phyloP scores from a whole-genome alignment of 495 filamentous ascomycete genomes.

The Bombardia bombarda region DNA sequence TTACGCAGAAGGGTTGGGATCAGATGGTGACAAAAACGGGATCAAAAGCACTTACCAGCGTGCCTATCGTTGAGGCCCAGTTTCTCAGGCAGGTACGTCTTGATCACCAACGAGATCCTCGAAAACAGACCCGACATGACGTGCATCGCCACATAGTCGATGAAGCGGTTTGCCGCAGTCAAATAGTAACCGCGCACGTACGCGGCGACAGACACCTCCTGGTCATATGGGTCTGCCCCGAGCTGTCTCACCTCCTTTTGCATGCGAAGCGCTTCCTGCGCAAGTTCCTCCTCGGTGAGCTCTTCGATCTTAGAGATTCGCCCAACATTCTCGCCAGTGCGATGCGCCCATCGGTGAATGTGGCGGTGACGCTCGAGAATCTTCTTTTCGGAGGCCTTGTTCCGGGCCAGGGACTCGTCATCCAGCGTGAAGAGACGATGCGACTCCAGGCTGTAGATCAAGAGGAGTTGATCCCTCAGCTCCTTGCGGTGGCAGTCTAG shows the following conservation, averaged over 20 bases:
- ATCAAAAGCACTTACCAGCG: constrained; percentile 8
- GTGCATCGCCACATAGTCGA: constrained; percentile 38
- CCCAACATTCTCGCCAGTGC: constrained; percentile 17
- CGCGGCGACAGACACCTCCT: constrained; percentile 38
- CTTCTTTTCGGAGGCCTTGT: constrained; percentile 27
- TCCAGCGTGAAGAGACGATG: constrained; percentile 37
- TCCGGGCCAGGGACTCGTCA: constrained; percentile 25
- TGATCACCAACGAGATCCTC: constrained; percentile 20
- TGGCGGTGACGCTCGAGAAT: constrained; percentile 29
- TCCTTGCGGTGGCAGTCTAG: constrained; percentile 19
- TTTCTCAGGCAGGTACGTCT: constrained; percentile 29
- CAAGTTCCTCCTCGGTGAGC: constrained; percentile 33
- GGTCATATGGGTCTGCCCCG: constrained; percentile 35
- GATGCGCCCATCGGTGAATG: constrained; percentile 20
- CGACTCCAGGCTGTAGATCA: constrained; percentile 30
- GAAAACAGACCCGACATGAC: constrained; percentile 40
- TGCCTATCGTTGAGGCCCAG: constrained; percentile 27
- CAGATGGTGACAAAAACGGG: background rate
- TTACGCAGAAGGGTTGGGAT: too few species aligned
- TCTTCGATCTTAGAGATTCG: constrained; percentile 27
- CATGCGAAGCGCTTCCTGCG: constrained; percentile 13
- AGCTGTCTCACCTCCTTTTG: constrained; percentile 25
- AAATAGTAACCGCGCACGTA: constrained; percentile 47
- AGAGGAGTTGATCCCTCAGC: constrained; percentile 18
- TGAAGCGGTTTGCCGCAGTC: constrained; percentile 40